Conservation (phyloP, 139 green algal species). For the Micromonas pusilla region DNA sequence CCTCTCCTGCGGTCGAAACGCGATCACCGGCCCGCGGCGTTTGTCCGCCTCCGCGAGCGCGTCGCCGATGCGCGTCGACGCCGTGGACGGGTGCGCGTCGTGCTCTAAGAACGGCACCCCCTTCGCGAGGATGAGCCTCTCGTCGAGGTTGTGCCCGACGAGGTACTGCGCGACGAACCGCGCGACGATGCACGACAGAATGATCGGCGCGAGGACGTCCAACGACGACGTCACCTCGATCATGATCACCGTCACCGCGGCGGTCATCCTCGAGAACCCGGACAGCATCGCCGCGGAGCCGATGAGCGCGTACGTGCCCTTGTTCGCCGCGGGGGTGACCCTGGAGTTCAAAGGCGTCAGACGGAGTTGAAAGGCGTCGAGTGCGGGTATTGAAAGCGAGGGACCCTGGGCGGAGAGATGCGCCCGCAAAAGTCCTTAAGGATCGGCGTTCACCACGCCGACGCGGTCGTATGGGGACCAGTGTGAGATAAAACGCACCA, state of each 20-base stretch:
- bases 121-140: neutral
- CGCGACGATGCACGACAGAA: slow-evolving; percentile 75
- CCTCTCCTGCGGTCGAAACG: neutral
- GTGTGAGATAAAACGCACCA: too few relatives aligned
- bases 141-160: slow-evolving; percentile 51
- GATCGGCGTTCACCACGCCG: too few relatives aligned
- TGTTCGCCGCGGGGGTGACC: neutral
- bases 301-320: slow-evolving; percentile 51
- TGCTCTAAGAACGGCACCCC: neutral
- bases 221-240: slow-evolving; percentile 80
- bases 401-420: too few relatives aligned
- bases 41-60: neutral
- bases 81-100: neutral
- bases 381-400: too few relatives aligned
- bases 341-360: too few relatives aligned
- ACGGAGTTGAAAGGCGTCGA: too few relatives aligned
- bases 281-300: slow-evolving; percentile 64
- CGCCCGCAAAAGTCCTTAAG: too few relatives aligned
- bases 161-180: slow-evolving; percentile 67
- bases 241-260: slow-evolving; percentile 70
- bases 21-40: neutral
- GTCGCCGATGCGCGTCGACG: neutral
- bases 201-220: slow-evolving; percentile 74
- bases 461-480: too few relatives aligned
- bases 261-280: slow-evolving; percentile 69